Evolutionary conservation across 805 yeast genomes (phyloP), one percentile per base, ranked within the genome.

Genomic region (Candida chilensis): DNA sequence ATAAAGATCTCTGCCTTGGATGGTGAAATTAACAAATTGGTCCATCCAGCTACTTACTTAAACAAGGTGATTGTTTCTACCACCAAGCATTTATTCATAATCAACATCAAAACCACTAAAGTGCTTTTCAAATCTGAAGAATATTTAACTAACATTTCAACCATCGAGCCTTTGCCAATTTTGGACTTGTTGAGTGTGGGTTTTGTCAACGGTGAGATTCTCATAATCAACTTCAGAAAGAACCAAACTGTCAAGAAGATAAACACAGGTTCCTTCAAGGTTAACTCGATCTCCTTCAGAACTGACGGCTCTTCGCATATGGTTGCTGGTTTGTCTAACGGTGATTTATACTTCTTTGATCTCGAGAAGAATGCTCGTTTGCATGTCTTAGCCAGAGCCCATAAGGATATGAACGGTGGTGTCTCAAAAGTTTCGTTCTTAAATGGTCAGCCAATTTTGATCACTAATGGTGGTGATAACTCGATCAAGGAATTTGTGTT

Each of bases 381-480:
- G 16, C 96, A 88, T 45, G 62, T 79, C 4, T 57, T 87, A 37
- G 67, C 83, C 41, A 66, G 67, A 32, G 79, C 86, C 8, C 96
- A 90, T 48, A 67, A 66, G 32, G 90, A 80, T 42, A 41, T 65
- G 1, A 67, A 66, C 34, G 95, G 95, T 15, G 95, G 96, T 41
- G 76, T 87, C 10, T 61, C 86, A 4, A 73, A 71, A 30, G 83
- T 74, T 4, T 63, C 70, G 27, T 92, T 86, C 51, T 60, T 92
- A 33, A 80, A 84, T 41, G 96, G 96, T 3, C 97, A 90, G 57
- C 88, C 98, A 0, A 78, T 94, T 14, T 60, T 87, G 12, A 79
- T 92, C 10, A 81, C 96, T 2, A 75, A 80, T 27, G 97, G 97
- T 41, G 90, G 83, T 20, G 97, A 94, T 50, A 92, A 92, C 54